Conservation (phyloP, 345 rosid species). For the Citrus mangshanensis region DNA sequence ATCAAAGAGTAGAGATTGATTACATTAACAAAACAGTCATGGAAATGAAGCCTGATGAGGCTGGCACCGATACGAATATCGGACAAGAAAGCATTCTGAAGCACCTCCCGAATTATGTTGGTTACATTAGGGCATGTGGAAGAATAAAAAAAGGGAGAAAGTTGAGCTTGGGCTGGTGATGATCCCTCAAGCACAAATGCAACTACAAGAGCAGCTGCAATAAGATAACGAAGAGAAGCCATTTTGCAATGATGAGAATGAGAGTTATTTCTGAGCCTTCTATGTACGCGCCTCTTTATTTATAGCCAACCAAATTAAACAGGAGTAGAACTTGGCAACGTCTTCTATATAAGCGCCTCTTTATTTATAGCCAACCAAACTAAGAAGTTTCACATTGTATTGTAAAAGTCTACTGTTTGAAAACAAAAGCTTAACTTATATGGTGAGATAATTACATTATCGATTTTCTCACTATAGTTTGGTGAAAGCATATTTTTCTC, state of each 20-base stretch:
- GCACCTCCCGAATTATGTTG: slow-evolving; percentile 11
- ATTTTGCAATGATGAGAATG: not conserved
- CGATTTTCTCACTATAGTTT: not conserved
- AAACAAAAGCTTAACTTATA: not conserved
- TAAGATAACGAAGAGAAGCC: not conserved
- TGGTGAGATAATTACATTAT: not conserved
- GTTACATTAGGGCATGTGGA: slow-evolving; percentile 26
- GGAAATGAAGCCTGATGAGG: slow-evolving; percentile 49
- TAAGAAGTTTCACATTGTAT: not conserved
- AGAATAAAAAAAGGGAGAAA: slow-evolving; percentile 31
- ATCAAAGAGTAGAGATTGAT: not conserved
- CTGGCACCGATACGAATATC: slow-evolving; percentile 42
- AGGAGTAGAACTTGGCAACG: not conserved
- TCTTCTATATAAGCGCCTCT: not conserved
- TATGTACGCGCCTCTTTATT: not conserved
- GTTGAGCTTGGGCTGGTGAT: slow-evolving; percentile 11
- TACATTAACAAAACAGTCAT: slow-evolving; percentile 45
- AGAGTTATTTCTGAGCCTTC: not conserved
- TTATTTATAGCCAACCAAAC: not conserved
- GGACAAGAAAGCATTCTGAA: slow-evolving; percentile 7
- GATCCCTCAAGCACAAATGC: slow-evolving; percentile 19
- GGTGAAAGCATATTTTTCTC: not conserved
- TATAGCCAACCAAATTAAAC: not conserved
- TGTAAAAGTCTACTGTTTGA: not conserved
- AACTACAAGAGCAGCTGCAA: not conserved